Conservation (phyloP, 176 grass and related monocot genomes). For the Alopecurus myosuroides region DNA sequence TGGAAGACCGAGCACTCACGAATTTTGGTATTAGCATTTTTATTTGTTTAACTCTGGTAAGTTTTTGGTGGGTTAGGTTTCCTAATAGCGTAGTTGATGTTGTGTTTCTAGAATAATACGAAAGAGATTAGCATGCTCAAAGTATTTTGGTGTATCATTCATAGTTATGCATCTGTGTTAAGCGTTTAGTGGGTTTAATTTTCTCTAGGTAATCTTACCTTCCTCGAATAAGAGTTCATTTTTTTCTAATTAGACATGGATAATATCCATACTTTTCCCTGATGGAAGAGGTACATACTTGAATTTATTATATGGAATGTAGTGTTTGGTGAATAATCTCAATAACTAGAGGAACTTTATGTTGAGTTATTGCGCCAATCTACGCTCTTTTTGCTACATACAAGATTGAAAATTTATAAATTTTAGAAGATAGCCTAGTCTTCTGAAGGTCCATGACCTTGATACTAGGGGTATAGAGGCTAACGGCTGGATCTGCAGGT, state of each 20-base stretch:
- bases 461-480: too few species aligned
- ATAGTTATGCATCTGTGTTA: too few species aligned
- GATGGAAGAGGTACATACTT: too few species aligned
- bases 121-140: neutral
- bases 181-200: too few species aligned
- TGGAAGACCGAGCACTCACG: neutral
- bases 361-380: neutral
- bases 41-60: neutral
- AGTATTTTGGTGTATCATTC: too few species aligned
- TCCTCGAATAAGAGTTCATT: too few species aligned
- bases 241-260: too few species aligned
- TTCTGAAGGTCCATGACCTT: too few species aligned
- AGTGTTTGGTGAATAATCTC: neutral
- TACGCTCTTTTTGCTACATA: neutral
- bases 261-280: too few species aligned
- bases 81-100: neutral
- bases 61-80: neutral
- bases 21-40: neutral
- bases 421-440: neutral
- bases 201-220: too few species aligned
- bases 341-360: neutral
- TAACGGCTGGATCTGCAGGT: neutral
- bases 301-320: neutral
- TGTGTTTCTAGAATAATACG: neutral
- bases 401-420: neutral